Evolutionary conservation across 257 asterid species (phyloP), one percentile per base, ranked within the genome.

Genomic region (Datura wrightii): DNA sequence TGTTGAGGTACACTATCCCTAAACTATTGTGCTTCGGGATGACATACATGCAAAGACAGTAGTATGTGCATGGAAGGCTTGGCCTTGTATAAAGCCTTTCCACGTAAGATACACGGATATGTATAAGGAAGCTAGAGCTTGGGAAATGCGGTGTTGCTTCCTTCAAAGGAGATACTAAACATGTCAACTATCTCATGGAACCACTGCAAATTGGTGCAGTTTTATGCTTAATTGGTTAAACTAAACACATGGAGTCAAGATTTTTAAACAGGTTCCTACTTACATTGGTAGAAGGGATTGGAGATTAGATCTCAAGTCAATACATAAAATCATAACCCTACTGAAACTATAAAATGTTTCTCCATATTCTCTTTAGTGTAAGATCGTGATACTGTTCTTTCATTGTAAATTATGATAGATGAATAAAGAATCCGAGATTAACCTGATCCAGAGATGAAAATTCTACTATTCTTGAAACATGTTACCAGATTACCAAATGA

Each of bases 401-500:
- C 42, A 39, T 39, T 39, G 42, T 39, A 39, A 39, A 39, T n/a
- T 39, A 3, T 39, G 42, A 39, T 3, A 39, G 42, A 39, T 39
- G 3, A 3, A 39, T 39, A n/a, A 44, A 2, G 39, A 71, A 5
- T 71, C 37, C 10, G 56, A n/a, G 5, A 71, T 44, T 71, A 31
- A 71, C 79, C 56, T 71, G n/a, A 44, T 44, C n/a, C 6, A 71
- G 3, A 71, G 15, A 72, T 19, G 80, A 44, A 19, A 46, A 19
- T 46, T n/a, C 56, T 10, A 44, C 80, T 19, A 48, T 72, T n/a
- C 39, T 24, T 46, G 39, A 46, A 19, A 46, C 80, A 72, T 72
- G n/a, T n/a, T 44, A 72, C 80, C 56, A 72, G 37, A 72, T 72
- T 72, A n/a, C 2, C 80, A 72, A 46, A 24, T 72, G 56, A 48